Conservation (phyloP, 345 rosid species). For the Murraya paniculata region DNA sequence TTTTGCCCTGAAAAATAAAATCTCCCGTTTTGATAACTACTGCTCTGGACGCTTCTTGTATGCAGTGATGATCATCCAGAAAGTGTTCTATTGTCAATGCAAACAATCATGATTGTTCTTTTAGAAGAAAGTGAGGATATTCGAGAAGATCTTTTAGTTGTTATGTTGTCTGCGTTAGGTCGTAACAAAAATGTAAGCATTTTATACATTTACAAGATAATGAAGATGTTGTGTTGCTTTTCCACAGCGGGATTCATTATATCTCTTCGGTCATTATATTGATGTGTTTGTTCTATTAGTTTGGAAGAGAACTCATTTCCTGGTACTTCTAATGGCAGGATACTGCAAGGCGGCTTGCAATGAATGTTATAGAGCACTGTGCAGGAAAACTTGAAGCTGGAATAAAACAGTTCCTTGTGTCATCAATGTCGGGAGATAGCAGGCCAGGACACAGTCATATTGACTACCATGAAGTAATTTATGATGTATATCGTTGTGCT, state of each 20-base stretch:
- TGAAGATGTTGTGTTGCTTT: slow-evolving; percentile 1
- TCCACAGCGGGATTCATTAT: neutral
- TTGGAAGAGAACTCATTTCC: slow-evolving; percentile 23
- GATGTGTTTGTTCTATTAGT: slow-evolving; percentile 1
- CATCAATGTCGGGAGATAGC: slow-evolving; percentile 86
- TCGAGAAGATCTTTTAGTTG: slow-evolving; percentile 68
- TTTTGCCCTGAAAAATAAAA: neutral
- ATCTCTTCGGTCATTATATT: neutral
- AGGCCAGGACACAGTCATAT: slow-evolving; percentile 46
- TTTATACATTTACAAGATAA: slow-evolving; percentile 14
- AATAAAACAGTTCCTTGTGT: slow-evolving; percentile 80
- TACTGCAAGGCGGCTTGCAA: slow-evolving; percentile 81
- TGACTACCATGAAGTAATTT: slow-evolving; percentile 89
- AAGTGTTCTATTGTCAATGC: slow-evolving; percentile 84
- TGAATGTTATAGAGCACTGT: slow-evolving; percentile 83
- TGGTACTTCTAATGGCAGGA: slow-evolving; percentile 48
- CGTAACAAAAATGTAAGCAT: slow-evolving; percentile 66
- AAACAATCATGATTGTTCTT: slow-evolving; percentile 76
- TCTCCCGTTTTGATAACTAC: neutral
- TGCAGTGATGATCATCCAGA: slow-evolving; percentile 96
- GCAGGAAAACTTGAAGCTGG: slow-evolving; percentile 83
- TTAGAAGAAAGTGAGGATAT: slow-evolving; percentile 95
- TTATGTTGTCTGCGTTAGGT: slow-evolving; percentile 72
- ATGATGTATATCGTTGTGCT: slow-evolving; percentile 75
- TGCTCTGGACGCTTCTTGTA: slow-evolving; percentile 12